These are phyloP conservation scores for Fusarium caatingaense DNA, from an alignment of 2,329 filamentous ascomycete species.

Conservation along the genomic window DNA sequence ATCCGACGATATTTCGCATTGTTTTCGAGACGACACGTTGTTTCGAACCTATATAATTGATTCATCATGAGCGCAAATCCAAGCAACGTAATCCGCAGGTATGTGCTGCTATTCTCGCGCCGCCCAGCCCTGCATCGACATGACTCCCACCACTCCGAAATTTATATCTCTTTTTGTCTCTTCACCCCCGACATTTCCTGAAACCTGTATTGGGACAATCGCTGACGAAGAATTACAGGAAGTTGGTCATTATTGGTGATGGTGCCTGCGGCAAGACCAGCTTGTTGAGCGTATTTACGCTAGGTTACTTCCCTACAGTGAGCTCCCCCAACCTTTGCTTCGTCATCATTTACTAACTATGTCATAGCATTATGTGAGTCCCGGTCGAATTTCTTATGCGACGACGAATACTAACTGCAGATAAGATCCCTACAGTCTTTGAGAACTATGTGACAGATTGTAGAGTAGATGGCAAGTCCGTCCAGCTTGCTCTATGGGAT, in stretches of 20 bases:
- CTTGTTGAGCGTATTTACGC: constrained; percentile 95
- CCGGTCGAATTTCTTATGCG: constrained; percentile 6
- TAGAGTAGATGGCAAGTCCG: constrained; percentile 97
- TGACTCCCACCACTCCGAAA: neutral
- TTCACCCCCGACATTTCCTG: neutral
- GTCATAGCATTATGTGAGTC: constrained; percentile 68
- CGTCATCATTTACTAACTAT: constrained; percentile 44
- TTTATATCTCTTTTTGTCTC: neutral
- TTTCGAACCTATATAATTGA: constrained; percentile 27
- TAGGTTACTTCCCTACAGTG: constrained; percentile 98
- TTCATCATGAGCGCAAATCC: constrained; percentile 59
- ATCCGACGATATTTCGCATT: constrained; percentile 26
- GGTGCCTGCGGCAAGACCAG: constrained; percentile 99
- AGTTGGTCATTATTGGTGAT: constrained; percentile 96
- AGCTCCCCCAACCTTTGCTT: constrained; percentile 54
- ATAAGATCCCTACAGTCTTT: constrained; percentile 90
- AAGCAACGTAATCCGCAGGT: constrained; percentile 75
- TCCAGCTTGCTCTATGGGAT: constrained; percentile 98
- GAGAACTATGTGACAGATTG: constrained; percentile 99
- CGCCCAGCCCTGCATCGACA: neutral
- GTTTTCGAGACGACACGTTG: constrained; percentile 22
- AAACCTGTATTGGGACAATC: neutral
- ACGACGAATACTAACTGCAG: constrained; percentile 38
- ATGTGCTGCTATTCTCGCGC: constrained; percentile 50
- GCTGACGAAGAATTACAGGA: constrained; percentile 65